These are phyloP conservation scores for Leishmania tropica DNA, from an alignment of 208 protist genomes.

Conservation along the genomic window DNA sequence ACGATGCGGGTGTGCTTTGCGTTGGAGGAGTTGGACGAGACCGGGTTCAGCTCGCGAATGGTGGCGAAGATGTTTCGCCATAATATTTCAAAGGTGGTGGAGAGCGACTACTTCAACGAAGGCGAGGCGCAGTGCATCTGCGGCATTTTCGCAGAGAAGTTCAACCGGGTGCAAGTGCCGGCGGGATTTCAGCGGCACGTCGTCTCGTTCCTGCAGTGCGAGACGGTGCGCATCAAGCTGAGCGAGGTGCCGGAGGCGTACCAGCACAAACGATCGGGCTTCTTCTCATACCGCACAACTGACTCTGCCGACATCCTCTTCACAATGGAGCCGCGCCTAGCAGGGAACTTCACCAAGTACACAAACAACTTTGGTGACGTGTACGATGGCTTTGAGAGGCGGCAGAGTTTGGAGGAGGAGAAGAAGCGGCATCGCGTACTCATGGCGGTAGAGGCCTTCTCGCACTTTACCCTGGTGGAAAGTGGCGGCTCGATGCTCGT, in stretches of 20 bases:
- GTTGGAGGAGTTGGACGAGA: slow-evolving; percentile 80
- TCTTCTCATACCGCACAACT: slow-evolving; percentile 73
- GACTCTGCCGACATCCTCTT: slow-evolving; percentile 73
- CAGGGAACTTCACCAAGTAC: slow-evolving; percentile 86
- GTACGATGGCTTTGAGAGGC: slow-evolving; percentile 71
- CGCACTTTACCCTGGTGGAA: slow-evolving; percentile 76
- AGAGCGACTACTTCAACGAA: slow-evolving; percentile 89
- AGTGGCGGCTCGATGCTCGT: slow-evolving; percentile 76
- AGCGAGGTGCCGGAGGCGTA: slow-evolving; percentile 52
- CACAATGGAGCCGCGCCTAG: slow-evolving; percentile 83
- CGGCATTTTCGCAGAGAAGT: slow-evolving; percentile 78
- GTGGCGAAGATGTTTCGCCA: slow-evolving; percentile 86
- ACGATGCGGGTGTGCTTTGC: slow-evolving; percentile 86
- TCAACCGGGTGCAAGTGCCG: slow-evolving; percentile 52
- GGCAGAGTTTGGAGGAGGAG: slow-evolving; percentile 39
- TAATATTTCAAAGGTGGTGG: slow-evolving; percentile 59
- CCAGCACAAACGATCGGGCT: slow-evolving; percentile 43
- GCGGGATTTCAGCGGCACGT: slow-evolving; percentile 44
- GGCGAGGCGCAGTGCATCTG: slow-evolving; percentile 88
- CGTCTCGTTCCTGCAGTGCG: slow-evolving; percentile 88
- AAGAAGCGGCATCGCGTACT: slow-evolving; percentile 50
- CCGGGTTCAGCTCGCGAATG: slow-evolving; percentile 51
- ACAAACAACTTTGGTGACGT: slow-evolving; percentile 84
- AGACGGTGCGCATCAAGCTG: slow-evolving; percentile 66
- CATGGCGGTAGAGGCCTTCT: slow-evolving; percentile 85